Conservation (phyloP, 2,329 filamentous ascomycete species). For the Botrytis aclada region DNA sequence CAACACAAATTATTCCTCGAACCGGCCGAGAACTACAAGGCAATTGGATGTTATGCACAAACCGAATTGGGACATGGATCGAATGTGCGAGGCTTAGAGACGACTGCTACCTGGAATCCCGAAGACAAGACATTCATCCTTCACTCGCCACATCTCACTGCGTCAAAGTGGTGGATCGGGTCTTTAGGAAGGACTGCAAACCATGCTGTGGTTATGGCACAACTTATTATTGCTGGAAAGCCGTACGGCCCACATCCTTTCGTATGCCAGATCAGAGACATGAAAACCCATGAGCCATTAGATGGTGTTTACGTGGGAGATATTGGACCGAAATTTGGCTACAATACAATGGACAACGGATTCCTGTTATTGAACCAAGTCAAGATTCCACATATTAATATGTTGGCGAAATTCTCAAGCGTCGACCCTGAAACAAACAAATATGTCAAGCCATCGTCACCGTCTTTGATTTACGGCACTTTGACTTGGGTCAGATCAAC, state of each 20-base stretch:
- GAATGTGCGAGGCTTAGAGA: conserved; percentile 61
- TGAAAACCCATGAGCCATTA: conserved; percentile 66
- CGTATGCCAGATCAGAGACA: conserved; percentile 69
- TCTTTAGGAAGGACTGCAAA: conserved; percentile 74
- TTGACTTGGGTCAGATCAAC: conserved; percentile 71
- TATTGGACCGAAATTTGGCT: conserved; percentile 77
- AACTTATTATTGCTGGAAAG: conserved; percentile 67
- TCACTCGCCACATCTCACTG: conserved; percentile 69
- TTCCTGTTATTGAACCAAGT: conserved; percentile 75
- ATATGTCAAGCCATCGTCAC: conserved; percentile 64
- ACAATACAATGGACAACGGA: conserved; percentile 80
- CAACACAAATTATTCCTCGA: conserved; percentile 72
- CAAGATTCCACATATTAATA: conserved; percentile 70
- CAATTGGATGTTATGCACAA: conserved; percentile 77
- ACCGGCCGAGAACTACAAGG: conserved; percentile 64
- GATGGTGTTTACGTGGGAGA: conserved; percentile 72
- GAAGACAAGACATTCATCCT: conserved; percentile 72
- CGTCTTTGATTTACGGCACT: conserved; percentile 70
- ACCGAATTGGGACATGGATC: conserved; percentile 78
- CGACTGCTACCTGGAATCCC: conserved; percentile 60
- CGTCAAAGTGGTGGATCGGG: conserved; percentile 84
- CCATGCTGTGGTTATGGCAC: conserved; percentile 75
- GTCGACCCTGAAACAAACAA: conserved; percentile 66
- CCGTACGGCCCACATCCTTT: conserved; percentile 74
- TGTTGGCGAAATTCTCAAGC: conserved; percentile 68